Conservation (phyloP, 768 basidiomycete species). For the Cubamyces lactineus region DNA sequence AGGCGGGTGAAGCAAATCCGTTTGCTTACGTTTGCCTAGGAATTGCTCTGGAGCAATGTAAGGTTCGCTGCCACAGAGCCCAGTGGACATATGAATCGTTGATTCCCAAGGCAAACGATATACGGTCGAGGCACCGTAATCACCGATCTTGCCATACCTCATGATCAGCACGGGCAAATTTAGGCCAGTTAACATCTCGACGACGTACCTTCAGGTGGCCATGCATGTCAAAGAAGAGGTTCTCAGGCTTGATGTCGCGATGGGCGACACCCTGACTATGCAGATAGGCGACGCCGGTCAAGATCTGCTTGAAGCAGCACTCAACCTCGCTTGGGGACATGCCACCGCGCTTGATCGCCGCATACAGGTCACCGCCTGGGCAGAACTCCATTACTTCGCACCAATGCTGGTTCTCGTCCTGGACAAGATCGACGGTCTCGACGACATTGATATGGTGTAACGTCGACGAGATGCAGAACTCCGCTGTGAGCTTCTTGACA, state of each 20-base stretch:
- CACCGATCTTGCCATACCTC: slow-evolving; percentile 72
- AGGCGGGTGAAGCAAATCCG: slow-evolving; percentile 35
- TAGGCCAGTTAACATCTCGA: slow-evolving; percentile 20
- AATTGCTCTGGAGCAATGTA: slow-evolving; percentile 99
- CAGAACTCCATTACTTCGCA: slow-evolving; percentile 99
- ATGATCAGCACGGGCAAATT: slow-evolving; percentile 21
- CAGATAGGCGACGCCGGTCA: slow-evolving; percentile 86
- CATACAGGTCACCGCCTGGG: slow-evolving; percentile 96
- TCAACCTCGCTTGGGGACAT: slow-evolving; percentile 94
- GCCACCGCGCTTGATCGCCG: slow-evolving; percentile 96
- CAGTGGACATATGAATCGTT: slow-evolving; percentile 96
- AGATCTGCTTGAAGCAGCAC: slow-evolving; percentile 96
- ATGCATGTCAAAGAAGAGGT: slow-evolving; percentile 89
- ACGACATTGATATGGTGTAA: slow-evolving; percentile 93
- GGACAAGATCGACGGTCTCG: slow-evolving; percentile 99
- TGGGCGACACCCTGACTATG: slow-evolving; percentile 98
- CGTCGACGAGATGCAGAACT: slow-evolving; percentile 98
- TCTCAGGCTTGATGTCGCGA: slow-evolving; percentile 98
- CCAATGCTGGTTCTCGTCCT: slow-evolving; percentile 96
- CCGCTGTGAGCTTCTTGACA: slow-evolving; percentile 98
- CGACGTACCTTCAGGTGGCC: slow-evolving; percentile 88
- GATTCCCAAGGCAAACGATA: slow-evolving; percentile 98
- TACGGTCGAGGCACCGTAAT: slow-evolving; percentile 99
- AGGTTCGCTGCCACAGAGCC: slow-evolving; percentile 95
- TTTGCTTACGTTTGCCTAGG: slow-evolving; percentile 87